Evolutionary conservation across 2,329 filamentous ascomycete species (phyloP).

Genomic region (Cryoendolithus antarcticus): DNA sequence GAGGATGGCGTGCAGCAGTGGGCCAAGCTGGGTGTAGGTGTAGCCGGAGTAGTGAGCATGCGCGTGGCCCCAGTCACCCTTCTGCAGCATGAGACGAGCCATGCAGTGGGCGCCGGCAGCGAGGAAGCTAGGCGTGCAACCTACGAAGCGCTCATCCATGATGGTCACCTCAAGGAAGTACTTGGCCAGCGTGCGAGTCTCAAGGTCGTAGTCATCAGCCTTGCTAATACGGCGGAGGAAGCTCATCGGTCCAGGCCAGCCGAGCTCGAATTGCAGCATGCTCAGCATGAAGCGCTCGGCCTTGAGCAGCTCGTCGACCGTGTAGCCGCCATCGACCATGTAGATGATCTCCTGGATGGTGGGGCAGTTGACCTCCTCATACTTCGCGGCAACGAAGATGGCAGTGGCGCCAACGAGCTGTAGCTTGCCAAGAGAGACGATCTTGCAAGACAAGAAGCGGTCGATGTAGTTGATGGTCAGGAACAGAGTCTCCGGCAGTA

Average conservation of each 20-base stretch:
- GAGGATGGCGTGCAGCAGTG: constrained; percentile 63
- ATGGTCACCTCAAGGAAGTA: constrained; percentile 95
- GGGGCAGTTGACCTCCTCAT: constrained; percentile 96
- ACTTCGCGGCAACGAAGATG: constrained; percentile 91
- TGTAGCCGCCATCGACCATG: constrained; percentile 94
- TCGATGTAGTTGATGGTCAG: constrained; percentile 95
- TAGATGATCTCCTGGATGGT: constrained; percentile 92
- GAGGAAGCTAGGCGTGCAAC: constrained; percentile 76
- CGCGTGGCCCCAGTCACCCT: constrained; percentile 73
- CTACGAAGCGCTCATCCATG: constrained; percentile 96
- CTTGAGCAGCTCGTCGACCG: constrained; percentile 83
- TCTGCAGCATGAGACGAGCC: constrained; percentile 74
- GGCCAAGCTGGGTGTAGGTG: constrained; percentile 71
- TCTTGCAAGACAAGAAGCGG: constrained; percentile 86
- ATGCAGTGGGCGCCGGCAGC: constrained; percentile 89
- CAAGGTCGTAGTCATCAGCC: constrained; percentile 91
- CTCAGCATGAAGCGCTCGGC: constrained; percentile 96
- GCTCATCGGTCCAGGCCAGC: constrained; percentile 98
- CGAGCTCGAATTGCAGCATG: constrained; percentile 90
- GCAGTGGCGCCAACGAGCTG: constrained; percentile 94
- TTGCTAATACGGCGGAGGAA: constrained; percentile 96
- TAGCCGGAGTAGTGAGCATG: constrained; percentile 93
- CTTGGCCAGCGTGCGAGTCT: constrained; percentile 89
- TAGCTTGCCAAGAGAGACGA: constrained; percentile 87
- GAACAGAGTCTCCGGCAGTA: constrained; percentile 91